Conservation (phyloP, 2,329 filamentous ascomycete species). For the Phaeosphaeriaceae sp. region DNA sequence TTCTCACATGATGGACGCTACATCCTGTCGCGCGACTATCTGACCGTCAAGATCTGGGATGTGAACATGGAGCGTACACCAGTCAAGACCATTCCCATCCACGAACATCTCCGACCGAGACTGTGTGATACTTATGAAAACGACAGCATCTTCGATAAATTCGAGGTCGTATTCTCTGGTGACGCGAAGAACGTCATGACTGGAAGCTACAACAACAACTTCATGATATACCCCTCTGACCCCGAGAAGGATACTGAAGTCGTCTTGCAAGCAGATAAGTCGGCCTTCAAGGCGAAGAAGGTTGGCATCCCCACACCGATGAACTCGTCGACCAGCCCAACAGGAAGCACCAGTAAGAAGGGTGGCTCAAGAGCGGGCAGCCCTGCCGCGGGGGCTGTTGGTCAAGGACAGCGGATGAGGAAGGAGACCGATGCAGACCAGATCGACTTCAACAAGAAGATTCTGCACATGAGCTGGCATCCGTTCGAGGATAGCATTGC, state of each 20-base stretch:
- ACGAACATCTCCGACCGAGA: slow-evolving; percentile 92
- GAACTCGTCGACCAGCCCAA: slow-evolving; percentile 80
- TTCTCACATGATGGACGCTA: slow-evolving; percentile 97
- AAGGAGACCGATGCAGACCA: slow-evolving; percentile 99
- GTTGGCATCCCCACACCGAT: slow-evolving; percentile 97
- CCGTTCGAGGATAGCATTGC: slow-evolving; percentile 99
- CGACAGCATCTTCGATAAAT: slow-evolving; percentile 99
- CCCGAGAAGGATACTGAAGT: slow-evolving; percentile 96
- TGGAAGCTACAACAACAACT: slow-evolving; percentile 99
- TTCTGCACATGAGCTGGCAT: slow-evolving; percentile 99
- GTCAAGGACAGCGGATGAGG: slow-evolving; percentile 91
- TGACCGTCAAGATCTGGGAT: slow-evolving; percentile 99
- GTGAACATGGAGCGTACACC: slow-evolving; percentile 99
- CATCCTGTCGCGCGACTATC: slow-evolving; percentile 95
- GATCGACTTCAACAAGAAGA: slow-evolving; percentile 99
- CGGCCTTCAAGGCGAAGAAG: slow-evolving; percentile 99
- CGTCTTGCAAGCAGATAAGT: slow-evolving; percentile 97
- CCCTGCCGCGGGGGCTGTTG: slow-evolving; percentile 74
- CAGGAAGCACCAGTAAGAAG: slow-evolving; percentile 80
- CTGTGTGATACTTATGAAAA: slow-evolving; percentile 99
- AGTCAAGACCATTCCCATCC: slow-evolving; percentile 97
- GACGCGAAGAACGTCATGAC: slow-evolving; percentile 99
- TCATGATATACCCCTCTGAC: slow-evolving; percentile 99
- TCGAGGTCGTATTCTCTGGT: slow-evolving; percentile 98
- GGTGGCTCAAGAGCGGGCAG: slow-evolving; percentile 86